A percentile compares a stretch with the other conserved stretches of the same genome.
These are phyloP conservation scores for Mrakia hoshinonis DNA, from an alignment of 768 basidiomycete species.

Conservation along the genomic window DNA sequence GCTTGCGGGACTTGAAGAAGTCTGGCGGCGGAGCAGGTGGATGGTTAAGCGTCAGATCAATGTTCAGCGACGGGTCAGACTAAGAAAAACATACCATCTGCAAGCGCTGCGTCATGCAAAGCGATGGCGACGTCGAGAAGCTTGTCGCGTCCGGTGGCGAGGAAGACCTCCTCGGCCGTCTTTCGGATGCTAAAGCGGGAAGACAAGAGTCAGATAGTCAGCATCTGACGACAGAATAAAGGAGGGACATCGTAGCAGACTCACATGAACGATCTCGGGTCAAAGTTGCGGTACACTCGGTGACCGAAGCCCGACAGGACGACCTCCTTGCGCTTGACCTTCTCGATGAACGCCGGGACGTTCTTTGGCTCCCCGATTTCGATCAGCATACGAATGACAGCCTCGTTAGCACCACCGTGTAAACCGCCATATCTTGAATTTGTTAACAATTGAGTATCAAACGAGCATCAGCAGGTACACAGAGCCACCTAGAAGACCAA, in stretches of 20 bases:
- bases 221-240: not conserved
- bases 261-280: conserved; percentile 57
- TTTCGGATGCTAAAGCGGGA: conserved; percentile 52
- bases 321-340: conserved; percentile 78
- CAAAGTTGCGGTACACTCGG: conserved; percentile 77
- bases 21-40: conserved; percentile 39
- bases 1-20: conserved; percentile 69
- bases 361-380: conserved; percentile 77
- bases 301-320: conserved; percentile 44
- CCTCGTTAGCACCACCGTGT: conserved; percentile 50
- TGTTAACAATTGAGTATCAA: too few species aligned
- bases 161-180: conserved; percentile 85
- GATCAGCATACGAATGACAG: conserved; percentile 86
- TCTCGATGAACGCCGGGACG: conserved; percentile 73
- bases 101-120: conserved; percentile 77
- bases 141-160: conserved; percentile 74
- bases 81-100: conserved; percentile 46
- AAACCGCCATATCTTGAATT: too few species aligned
- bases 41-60: not conserved
- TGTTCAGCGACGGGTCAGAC: too few species aligned
- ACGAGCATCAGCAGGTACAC: too few species aligned
- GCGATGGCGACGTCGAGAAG: conserved; percentile 82
- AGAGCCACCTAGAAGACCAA: too few species aligned
- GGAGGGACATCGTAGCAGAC: too few species aligned
- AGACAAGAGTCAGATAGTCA: not conserved